Percentiles rank a stretch among this genome's conserved stretches.
phyloP scores from a whole-genome alignment of 2,329 filamentous ascomycete species.

The Botryotinia convoluta region DNA sequence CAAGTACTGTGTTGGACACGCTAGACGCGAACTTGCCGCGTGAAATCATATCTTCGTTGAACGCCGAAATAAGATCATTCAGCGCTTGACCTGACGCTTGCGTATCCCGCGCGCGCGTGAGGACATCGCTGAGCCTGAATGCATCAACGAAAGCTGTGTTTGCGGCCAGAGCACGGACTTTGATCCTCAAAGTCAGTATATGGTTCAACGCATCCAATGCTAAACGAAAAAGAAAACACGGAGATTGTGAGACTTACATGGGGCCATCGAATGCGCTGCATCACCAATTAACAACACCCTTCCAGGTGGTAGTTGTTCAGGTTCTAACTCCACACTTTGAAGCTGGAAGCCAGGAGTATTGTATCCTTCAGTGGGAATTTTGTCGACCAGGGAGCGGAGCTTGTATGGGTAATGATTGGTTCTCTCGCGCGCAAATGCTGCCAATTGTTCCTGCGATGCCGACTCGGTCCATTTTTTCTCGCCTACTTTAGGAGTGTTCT shows the following conservation, averaged over 20 bases:
- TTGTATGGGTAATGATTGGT: not conserved
- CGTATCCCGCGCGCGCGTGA: not conserved
- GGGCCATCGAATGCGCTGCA: not conserved
- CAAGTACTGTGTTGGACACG: not conserved
- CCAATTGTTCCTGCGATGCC: not conserved
- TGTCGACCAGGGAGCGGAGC: not conserved
- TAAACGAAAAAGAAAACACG: not conserved
- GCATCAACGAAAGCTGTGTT: not conserved
- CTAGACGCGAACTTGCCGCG: not conserved
- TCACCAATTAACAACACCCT: not conserved
- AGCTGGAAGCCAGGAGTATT: not conserved
- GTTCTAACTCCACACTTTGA: not conserved
- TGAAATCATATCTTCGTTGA: not conserved
- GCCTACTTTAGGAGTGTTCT: not conserved
- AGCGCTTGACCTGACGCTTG: not conserved
- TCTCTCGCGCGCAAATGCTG: not conserved
- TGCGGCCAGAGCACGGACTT: not conserved
- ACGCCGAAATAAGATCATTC: not conserved
- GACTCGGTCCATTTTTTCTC: not conserved
- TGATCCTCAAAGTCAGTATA: not conserved
- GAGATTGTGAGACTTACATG: not conserved
- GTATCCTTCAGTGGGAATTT: not conserved
- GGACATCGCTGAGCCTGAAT: not conserved
- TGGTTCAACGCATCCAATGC: not conserved
- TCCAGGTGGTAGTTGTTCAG: not conserved